These are phyloP conservation scores for Schizothecium vesticola DNA, from an alignment of 495 filamentous ascomycete genomes.

Conservation along the genomic window DNA sequence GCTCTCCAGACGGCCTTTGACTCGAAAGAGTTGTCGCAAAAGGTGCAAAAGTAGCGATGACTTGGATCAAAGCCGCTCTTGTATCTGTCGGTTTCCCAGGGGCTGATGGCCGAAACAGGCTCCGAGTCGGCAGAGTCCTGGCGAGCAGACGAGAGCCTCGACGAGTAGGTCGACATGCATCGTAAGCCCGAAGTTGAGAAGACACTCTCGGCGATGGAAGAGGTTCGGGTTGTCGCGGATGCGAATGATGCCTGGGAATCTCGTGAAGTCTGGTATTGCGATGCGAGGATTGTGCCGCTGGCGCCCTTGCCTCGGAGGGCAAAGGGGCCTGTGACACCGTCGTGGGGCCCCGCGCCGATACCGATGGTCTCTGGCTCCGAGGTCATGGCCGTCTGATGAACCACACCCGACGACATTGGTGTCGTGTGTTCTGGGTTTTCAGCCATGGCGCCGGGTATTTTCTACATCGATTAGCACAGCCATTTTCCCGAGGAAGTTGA, in stretches of 20 bases:
- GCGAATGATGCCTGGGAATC: slow-evolving; percentile 15
- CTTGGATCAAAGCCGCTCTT: slow-evolving; percentile 10
- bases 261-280: background rate
- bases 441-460: background rate
- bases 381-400: background rate
- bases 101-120: slow-evolving; percentile 12
- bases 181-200: slow-evolving; percentile 14
- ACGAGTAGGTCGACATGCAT: slow-evolving; percentile 8
- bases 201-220: slow-evolving; percentile 17
- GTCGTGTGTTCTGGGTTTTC: background rate
- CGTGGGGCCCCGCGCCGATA: background rate
- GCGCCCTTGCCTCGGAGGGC: background rate
- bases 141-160: slow-evolving; percentile 13
- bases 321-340: background rate
- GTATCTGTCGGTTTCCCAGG: slow-evolving; percentile 7
- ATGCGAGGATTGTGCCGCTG: background rate
- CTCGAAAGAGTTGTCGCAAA: slow-evolving; percentile 20
- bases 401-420: background rate
- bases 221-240: slow-evolving; percentile 18
- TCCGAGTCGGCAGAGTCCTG: slow-evolving; percentile 21
- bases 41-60: slow-evolving; percentile 21
- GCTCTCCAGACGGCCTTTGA: slow-evolving; percentile 19
- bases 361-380: background rate
- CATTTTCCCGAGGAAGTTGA: background rate
- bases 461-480: background rate